Base-by-base conservation (phyloP, 2,329 filamentous ascomycete species). In the Trichoderma sp. region DNA sequence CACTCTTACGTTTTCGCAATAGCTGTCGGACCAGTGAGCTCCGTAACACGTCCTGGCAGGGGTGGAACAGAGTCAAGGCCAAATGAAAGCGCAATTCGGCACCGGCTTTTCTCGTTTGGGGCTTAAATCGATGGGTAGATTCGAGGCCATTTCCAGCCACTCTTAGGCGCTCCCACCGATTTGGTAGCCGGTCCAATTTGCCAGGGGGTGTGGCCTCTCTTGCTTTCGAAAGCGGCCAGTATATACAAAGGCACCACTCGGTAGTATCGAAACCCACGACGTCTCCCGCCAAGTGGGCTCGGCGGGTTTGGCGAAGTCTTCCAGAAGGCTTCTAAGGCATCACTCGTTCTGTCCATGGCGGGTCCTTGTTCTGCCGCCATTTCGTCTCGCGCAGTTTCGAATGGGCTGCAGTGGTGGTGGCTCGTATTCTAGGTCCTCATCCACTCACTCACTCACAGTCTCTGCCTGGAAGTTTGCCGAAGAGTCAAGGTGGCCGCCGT, bases 101-200 rank as follows among this genome's bases (percentile, higher is more conserved):
- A 59, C 28, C 37, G 21, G 34, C 28, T 10, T 30, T 56, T 46
- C 34, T 65, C 24, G 59, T 61, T 51, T 39, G 28, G 59, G 59
- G 39, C 39, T 34, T 43, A 28, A 55, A 34, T 39, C 24, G 59
- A 68, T 58, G 52, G 51, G 11, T 39, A 63, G 59, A 63, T 68
- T 51, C 59, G 66, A 56, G 58, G 34, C 28, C 59, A 64, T 64
- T 49, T 64, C n/a, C 39, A 52, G 49, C 59, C 66, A 68, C 49
- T 68, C 59, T 46, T 32, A 64, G 30, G 59, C 52, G 59, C 52
- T 68, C 66, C 66, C 66, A 64, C 59, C 66, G 66, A 68, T 68
- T 68, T 64, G 66, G 66, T 63, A 64, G 66, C 56, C 63, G 28
- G 63, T 43, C 32, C 52, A 46, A n/a, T 58, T 49, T 58, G 46